Evolutionary conservation across 2,329 filamentous ascomycete genomes (phyloP), one percentile per base, ranked within the genome.

Genomic region (Chalaropsis thielavioides): DNA sequence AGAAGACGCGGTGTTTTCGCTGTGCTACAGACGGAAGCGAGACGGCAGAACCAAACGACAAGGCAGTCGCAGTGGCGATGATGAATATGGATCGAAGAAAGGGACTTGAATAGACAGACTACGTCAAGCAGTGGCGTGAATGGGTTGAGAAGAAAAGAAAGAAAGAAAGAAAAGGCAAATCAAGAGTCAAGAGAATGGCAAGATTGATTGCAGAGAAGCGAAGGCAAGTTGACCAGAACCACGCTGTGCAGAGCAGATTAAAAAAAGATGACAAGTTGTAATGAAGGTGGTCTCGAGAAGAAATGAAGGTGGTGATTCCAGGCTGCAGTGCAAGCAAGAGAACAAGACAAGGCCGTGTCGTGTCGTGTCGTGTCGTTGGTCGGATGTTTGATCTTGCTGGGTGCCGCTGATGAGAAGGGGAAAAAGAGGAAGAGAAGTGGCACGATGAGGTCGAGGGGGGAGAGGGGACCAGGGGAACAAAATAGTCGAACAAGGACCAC

Each of bases 51-150:
- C n/a, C 17, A 49, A 49, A 49, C n/a, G 44, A 49, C 44, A 49
- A 49, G n/a, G n/a, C 44, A n/a, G 19, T 49, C 6, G 11, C 44
- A n/a, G 3, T 51, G 46, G 19, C 46, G 22, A 51, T 24, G 46
- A 51, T 51, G 19, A 24, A 51, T 38, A 11, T 51, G 46, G 24
- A 51, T 19, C 46, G 27, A 31, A 38, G 27, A n/a, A 19, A 17
- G 13, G 10, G 11, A 22, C 27, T 19, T 17, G 24, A 35, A 58
- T 58, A 24, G 27, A 58, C 51, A 58, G 27, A 58, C 51, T 58
- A 58, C 51, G 38, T 58, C 51, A 58, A 58, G 51, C 51, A 58
- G 51, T n/a, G 51, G 10, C 24, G 51, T 31, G 51, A 35, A 58
- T 51, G 15, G 15, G 13, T 11, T 4, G 24, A 13, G 24, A 58